Evolutionary conservation across 305 asterid genomes (phyloP), one percentile per base, ranked within the genome.

Genomic region (Solanum hybrid): DNA sequence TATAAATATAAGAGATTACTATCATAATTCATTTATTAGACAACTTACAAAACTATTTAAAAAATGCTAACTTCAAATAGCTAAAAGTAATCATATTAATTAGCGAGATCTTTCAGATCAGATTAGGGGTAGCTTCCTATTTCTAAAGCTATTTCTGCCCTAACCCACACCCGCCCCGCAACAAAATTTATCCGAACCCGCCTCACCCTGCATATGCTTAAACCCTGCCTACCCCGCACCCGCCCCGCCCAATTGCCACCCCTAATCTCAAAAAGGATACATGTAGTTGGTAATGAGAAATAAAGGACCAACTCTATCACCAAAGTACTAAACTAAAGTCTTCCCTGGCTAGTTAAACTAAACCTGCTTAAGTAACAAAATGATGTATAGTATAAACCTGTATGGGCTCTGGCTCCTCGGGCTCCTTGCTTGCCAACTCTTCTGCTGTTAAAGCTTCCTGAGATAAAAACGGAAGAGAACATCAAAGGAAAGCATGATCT

Each of bases 361-460:
- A 84, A 17, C 76, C 31, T 51, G 32, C 77, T 84, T 20, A 32
- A 31, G 29, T 72, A 51, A 51, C 76, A 84, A 84, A 29, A 20
- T 84, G 13, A n/a, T 45, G 15, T 22, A 75, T 72, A 29, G 85
- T 51, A 89, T 9, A 89, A 78, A 89, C 90, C 90, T 89, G 90
- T 20, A 89, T 12, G 68, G 90, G 87, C 87, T 89, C 90, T 61
- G 85, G 90, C 90, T 89, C 87, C 87, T 79, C 90, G 7, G 90
- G 90, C 90, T 89, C 31, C 87, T 61, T 89, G 77, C 90, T 89
- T 79, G 90, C 90, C 34, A 89, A 65, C 87, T 89, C 90, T 78
- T 89, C 90, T 89, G 90, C 85, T 51, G 90, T 89, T 29, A 89
- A 41, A 41, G 79, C 90, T 57, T 79, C 90, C 90, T 89, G 90